phyloP scores from a whole-genome alignment of 2,329 filamentous ascomycete genomes.

The Penicillium sclerotiorum region DNA sequence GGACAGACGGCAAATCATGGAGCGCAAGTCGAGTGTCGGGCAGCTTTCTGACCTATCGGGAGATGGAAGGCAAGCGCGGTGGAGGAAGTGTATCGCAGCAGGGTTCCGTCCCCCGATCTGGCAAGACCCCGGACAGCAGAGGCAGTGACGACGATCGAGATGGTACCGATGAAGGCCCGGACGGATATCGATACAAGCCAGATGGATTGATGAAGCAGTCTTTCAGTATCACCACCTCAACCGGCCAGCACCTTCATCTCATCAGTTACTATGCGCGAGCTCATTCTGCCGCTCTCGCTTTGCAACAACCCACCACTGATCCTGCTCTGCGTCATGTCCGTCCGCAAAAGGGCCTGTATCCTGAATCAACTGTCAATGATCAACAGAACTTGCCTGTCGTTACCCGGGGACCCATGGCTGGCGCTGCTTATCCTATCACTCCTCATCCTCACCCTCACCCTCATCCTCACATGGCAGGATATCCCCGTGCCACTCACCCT shows the following conservation, averaged over 20 bases:
- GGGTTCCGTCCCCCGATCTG: conserved; percentile 58
- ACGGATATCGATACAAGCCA: conserved; percentile 91
- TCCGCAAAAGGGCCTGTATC: conserved; percentile 93
- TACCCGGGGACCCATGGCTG: conserved; percentile 71
- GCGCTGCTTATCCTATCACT: conserved; percentile 56
- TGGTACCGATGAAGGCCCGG: conserved; percentile 70
- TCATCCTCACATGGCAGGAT: conserved; percentile 54
- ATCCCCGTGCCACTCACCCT: conserved; percentile 49
- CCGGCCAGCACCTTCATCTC: conserved; percentile 87
- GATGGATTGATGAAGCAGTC: conserved; percentile 99
- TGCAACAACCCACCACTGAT: conserved; percentile 82
- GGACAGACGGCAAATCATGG: conserved; percentile 99
- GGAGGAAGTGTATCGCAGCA: conserved; percentile 69
- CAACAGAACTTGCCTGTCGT: conserved; percentile 77
- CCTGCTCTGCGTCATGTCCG: conserved; percentile 77
- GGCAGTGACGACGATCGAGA: conserved; percentile 79
- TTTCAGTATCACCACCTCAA: conserved; percentile 95
- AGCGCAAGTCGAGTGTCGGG: conserved; percentile 96
- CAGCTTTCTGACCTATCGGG: conserved; percentile 94
- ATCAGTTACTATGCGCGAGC: conserved; percentile 95
- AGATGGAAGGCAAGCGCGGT: conserved; percentile 98
- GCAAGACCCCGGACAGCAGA: conserved; percentile 79
- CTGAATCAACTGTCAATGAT: conserved; percentile 90
- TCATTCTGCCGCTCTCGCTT: conserved; percentile 69
- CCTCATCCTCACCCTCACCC: conserved; percentile 50